A percentile compares a stretch with the other conserved stretches of the same genome.
phyloP scores from a whole-genome alignment of 768 basidiomycete genomes.

The Agrocybe praecox region DNA sequence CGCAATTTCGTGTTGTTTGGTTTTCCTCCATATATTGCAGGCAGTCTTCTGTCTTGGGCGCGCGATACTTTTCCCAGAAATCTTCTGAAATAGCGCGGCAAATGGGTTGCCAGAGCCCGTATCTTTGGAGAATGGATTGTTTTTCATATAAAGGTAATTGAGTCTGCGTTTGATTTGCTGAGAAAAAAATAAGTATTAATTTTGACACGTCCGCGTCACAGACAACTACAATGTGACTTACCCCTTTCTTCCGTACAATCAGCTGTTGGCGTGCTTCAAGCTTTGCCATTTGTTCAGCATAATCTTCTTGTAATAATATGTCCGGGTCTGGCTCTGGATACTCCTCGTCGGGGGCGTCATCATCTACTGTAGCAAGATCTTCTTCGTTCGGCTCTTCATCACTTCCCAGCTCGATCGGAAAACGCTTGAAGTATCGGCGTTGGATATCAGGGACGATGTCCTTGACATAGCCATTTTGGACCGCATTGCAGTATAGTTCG shows the following conservation, averaged over 20 bases:
- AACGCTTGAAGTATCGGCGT: not conserved
- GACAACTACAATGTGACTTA: not conserved
- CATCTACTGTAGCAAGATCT: not conserved
- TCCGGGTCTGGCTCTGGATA: not conserved
- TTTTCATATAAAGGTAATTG: not conserved
- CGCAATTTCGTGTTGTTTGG: too few relatives aligned
- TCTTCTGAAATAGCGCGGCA: not conserved
- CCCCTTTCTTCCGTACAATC: not conserved
- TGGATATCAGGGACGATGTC: not conserved
- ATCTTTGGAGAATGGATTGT: not conserved
- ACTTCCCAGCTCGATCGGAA: not conserved
- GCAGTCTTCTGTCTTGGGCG: too few relatives aligned
- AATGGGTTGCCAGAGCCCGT: not conserved
- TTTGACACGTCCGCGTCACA: not conserved
- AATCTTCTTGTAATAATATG: not conserved
- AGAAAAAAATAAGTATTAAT: not conserved
- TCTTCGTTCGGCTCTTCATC: not conserved
- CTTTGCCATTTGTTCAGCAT: not conserved
- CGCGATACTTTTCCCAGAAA: too few relatives aligned
- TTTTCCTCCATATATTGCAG: too few relatives aligned
- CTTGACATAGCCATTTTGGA: not conserved
- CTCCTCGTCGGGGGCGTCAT: not conserved
- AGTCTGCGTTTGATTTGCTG: not conserved
- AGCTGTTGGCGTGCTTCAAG: not conserved
- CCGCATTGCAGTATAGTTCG: not conserved